Conservation (phyloP, 176 grass and related monocot species). For the Phyllostachys edulis region DNA sequence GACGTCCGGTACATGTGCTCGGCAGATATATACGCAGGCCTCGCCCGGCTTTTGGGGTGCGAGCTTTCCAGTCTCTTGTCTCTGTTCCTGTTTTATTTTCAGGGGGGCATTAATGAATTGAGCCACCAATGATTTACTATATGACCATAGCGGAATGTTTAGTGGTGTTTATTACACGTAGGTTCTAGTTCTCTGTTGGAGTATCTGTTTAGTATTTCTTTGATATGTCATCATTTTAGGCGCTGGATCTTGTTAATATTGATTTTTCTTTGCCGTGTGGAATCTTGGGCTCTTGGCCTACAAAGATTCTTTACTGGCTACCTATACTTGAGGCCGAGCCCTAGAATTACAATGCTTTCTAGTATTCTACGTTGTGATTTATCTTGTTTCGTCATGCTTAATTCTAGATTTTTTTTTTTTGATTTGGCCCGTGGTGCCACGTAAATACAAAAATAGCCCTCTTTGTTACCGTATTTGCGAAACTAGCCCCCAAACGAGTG, state of each 20-base stretch:
- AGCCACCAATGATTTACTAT: constrained; percentile 32
- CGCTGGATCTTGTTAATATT: neutral
- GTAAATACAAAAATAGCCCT: too few species aligned
- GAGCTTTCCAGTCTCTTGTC: too few species aligned
- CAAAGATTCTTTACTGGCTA: neutral
- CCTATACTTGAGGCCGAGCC: neutral
- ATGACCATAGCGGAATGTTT: neutral
- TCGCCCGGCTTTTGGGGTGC: too few species aligned
- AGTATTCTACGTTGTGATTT: neutral
- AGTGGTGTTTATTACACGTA: neutral
- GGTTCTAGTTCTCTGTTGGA: neutral
- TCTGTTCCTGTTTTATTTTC: too few species aligned
- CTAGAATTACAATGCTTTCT: neutral
- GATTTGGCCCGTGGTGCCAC: too few species aligned
- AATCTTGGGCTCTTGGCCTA: constrained; percentile 3
- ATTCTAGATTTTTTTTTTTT: too few species aligned
- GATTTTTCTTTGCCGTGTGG: constrained; percentile 6
- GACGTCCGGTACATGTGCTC: too few species aligned
- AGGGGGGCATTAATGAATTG: constrained; percentile 10
- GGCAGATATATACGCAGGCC: too few species aligned
- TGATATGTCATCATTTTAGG: neutral
- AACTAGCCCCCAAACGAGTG: too few species aligned
- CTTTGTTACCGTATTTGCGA: too few species aligned
- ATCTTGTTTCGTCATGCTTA: neutral
- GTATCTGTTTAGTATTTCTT: neutral